A percentile compares a stretch with the other conserved stretches of the same genome.
phyloP scores from a whole-genome alignment of 2,329 filamentous ascomycete genomes.

The Aureobasidium sp. region DNA sequence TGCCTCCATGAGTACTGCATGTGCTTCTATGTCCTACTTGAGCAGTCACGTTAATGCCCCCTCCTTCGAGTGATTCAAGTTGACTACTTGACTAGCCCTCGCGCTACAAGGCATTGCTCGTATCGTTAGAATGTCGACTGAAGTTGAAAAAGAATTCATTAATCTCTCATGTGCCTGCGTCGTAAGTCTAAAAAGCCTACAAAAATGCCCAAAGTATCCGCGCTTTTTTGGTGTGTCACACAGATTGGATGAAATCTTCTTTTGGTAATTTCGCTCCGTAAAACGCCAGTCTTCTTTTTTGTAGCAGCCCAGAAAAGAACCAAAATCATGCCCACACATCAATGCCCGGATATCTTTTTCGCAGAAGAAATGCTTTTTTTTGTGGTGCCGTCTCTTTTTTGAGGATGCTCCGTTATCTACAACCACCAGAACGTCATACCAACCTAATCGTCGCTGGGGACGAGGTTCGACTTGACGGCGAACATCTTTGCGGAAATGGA shows the following conservation, averaged over 20 bases:
- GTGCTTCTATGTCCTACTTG: too few relatives aligned
- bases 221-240: constrained; percentile 10
- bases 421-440: neutral
- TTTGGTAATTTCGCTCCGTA: constrained; percentile 10
- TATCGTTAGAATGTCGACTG: neutral
- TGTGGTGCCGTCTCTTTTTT: neutral
- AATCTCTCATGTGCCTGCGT: constrained; percentile 14
- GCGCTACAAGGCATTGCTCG: too few relatives aligned
- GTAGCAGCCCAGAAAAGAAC: neutral
- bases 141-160: constrained; percentile 15
- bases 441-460: constrained; percentile 45
- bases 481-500: constrained; percentile 96
- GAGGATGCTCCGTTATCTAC: constrained; percentile 7
- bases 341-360: constrained; percentile 9
- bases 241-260: constrained; percentile 7
- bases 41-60: too few relatives aligned
- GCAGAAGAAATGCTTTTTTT: constrained; percentile 6
- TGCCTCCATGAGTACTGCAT: neutral
- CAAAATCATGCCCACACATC: constrained; percentile 10
- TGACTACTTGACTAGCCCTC: too few relatives aligned
- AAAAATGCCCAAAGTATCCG: constrained; percentile 11
- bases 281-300: constrained; percentile 3
- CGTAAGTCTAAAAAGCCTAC: constrained; percentile 10
- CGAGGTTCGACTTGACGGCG: constrained; percentile 67
- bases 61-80: too few relatives aligned